phyloP scores from a whole-genome alignment of 495 filamentous ascomycete species.

The Symbiotaphrina buchneri region DNA sequence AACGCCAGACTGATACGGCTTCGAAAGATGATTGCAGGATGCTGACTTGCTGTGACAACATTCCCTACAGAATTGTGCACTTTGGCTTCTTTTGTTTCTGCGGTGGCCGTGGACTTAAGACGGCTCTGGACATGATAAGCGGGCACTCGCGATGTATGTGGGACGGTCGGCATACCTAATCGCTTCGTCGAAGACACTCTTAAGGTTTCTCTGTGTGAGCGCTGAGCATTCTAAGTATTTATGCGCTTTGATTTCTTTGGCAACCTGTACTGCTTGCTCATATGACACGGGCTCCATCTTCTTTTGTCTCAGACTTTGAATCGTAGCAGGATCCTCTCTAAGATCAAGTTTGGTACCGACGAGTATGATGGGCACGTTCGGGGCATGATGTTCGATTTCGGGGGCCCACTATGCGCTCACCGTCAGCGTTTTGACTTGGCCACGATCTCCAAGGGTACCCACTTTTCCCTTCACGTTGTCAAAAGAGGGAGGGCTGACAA shows the following conservation, averaged over 20 bases:
- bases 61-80: constrained; percentile 52
- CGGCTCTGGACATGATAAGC: constrained; percentile 31
- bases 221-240: constrained; percentile 99
- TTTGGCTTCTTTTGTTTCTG: constrained; percentile 36
- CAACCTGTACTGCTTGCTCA: constrained; percentile 61
- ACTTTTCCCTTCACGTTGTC: constrained; percentile 97
- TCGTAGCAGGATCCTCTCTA: constrained; percentile 67
- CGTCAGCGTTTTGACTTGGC: background rate
- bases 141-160: constrained; percentile 5
- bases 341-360: constrained; percentile 96
- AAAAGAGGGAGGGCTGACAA: constrained; percentile 90
- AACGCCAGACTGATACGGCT: too few species aligned
- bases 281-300: constrained; percentile 85
- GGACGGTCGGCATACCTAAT: constrained; percentile 41
- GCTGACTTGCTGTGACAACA: too few species aligned
- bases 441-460: too few species aligned
- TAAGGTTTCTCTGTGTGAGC: constrained; percentile 82
- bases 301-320: constrained; percentile 55
- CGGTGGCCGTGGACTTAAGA: constrained; percentile 53
- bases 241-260: constrained; percentile 78
- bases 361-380: constrained; percentile 85
- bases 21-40: constrained; percentile 3
- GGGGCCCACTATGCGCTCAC: constrained; percentile 54
- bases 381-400: constrained; percentile 92
- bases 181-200: constrained; percentile 95